Conservation (phyloP, 108 stramenopile species). For the Halocafeteria seosinensis region DNA sequence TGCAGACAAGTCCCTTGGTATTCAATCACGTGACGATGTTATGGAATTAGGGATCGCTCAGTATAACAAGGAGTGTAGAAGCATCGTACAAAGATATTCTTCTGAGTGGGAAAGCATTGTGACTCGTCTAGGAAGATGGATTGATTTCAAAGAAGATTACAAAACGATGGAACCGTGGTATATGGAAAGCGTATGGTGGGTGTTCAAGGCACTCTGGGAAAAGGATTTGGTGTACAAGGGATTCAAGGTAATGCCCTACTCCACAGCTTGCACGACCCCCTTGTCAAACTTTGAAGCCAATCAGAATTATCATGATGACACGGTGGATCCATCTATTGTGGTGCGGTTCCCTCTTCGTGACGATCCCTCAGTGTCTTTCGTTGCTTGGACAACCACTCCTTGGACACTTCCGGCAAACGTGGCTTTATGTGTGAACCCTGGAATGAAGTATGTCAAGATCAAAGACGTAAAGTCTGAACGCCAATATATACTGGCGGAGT, state of each 20-base stretch:
- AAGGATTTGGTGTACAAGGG: slow-evolving; percentile 93
- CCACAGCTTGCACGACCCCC: slow-evolving; percentile 81
- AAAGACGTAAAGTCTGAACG: slow-evolving; percentile 59
- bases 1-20: slow-evolving; percentile 75
- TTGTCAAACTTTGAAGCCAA: slow-evolving; percentile 96
- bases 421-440: slow-evolving; percentile 74
- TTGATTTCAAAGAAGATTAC: slow-evolving; percentile 98
- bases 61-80: slow-evolving; percentile 87
- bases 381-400: slow-evolving; percentile 43
- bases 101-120: slow-evolving; percentile 89
- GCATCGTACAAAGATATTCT: slow-evolving; percentile 83
- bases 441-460: slow-evolving; percentile 76
- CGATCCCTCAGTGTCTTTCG: slow-evolving; percentile 22
- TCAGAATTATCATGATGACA: slow-evolving; percentile 88
- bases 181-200: slow-evolving; percentile 99
- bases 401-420: slow-evolving; percentile 57
- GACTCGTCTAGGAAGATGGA: slow-evolving; percentile 87
- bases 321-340: slow-evolving; percentile 87
- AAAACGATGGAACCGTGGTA: slow-evolving; percentile 93
- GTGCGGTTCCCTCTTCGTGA: slow-evolving; percentile 71
- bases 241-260: slow-evolving; percentile 98
- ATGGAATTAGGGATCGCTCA: slow-evolving; percentile 83
- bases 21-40: slow-evolving; percentile 80
- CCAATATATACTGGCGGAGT: slow-evolving; percentile 62
- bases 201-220: slow-evolving; percentile 65